These are phyloP conservation scores for Arthrinium phaeospermum DNA, from an alignment of 2,329 filamentous ascomycete genomes.

Conservation along the genomic window DNA sequence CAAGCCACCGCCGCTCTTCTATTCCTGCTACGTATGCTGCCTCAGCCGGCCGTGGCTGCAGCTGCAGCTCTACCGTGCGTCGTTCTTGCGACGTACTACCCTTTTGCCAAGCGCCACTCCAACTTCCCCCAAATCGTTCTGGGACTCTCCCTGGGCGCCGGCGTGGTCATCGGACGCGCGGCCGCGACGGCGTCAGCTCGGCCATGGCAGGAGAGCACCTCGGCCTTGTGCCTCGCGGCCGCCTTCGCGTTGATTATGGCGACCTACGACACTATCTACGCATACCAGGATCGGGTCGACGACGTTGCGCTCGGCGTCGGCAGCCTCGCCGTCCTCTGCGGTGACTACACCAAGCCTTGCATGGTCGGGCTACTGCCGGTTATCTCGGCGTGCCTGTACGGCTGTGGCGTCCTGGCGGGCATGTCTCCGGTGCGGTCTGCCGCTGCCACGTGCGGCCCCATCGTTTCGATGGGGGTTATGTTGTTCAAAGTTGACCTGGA, in stretches of 20 bases:
- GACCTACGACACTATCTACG: slow-evolving; percentile 31
- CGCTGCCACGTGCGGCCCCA: slow-evolving; percentile 25
- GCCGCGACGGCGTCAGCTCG: slow-evolving; percentile 49
- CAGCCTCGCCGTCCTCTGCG: slow-evolving; percentile 54
- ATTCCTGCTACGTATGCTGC: slow-evolving; percentile 44
- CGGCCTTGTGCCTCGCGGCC: slow-evolving; percentile 24
- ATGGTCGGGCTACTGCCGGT: neutral
- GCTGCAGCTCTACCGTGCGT: slow-evolving; percentile 31
- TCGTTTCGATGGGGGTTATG: slow-evolving; percentile 35
- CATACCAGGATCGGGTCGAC: slow-evolving; percentile 55
- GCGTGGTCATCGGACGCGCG: slow-evolving; percentile 53
- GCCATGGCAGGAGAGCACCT: slow-evolving; percentile 38
- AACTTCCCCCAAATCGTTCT: slow-evolving; percentile 58
- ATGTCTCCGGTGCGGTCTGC: too few species aligned
- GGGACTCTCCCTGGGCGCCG: slow-evolving; percentile 56
- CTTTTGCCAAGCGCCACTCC: slow-evolving; percentile 57
- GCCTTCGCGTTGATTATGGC: neutral
- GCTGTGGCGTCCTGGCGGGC: slow-evolving; percentile 21
- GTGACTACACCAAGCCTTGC: slow-evolving; percentile 26
- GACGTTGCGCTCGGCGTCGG: slow-evolving; percentile 55
- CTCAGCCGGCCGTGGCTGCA: slow-evolving; percentile 41
- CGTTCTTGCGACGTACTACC: slow-evolving; percentile 50
- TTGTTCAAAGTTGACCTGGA: slow-evolving; percentile 36
- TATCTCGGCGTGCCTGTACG: neutral
- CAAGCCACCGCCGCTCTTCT: slow-evolving; percentile 34